Evolutionary conservation across 495 filamentous ascomycete genomes (phyloP).

Genomic region (Zalerion maritima): DNA sequence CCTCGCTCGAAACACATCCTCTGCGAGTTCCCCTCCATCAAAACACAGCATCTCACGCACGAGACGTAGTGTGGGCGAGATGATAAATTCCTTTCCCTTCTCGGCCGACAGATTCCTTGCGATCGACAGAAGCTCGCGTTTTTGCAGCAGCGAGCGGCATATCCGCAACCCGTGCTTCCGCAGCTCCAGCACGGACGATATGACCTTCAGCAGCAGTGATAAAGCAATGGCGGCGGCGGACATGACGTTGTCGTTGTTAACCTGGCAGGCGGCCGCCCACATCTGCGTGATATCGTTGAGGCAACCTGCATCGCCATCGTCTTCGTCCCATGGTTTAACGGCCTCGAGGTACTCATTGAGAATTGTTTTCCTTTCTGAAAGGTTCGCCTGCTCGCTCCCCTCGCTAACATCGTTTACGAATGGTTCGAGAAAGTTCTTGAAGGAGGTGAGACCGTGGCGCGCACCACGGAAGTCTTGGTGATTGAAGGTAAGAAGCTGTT

Average conservation of each 20-base stretch:
- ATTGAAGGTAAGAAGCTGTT: conserved; percentile 49
- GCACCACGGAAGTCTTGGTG: conserved; percentile 39
- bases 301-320: conserved; percentile 40
- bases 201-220: conserved; percentile 57
- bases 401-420: conserved; percentile 40
- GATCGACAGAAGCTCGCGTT: conserved; percentile 56
- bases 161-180: conserved; percentile 53
- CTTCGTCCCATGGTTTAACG: conserved; percentile 38
- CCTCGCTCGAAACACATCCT: conserved; percentile 50
- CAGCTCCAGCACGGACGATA: conserved; percentile 57
- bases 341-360: conserved; percentile 60
- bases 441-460: conserved; percentile 47
- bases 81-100: conserved; percentile 66
- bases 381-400: conserved; percentile 21
- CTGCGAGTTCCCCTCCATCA: conserved; percentile 65
- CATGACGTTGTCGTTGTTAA: conserved; percentile 58
- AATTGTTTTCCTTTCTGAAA: conserved; percentile 40
- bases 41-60: conserved; percentile 65
- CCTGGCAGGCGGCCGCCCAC: conserved; percentile 61
- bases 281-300: conserved; percentile 61
- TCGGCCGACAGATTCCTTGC: conserved; percentile 55
- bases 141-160: conserved; percentile 58
- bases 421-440: conserved; percentile 60
- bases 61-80: conserved; percentile 68
- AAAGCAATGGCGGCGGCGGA: conserved; percentile 63